phyloP scores from a whole-genome alignment of 306 rosid species.

The Hippophae rhamnoides region DNA sequence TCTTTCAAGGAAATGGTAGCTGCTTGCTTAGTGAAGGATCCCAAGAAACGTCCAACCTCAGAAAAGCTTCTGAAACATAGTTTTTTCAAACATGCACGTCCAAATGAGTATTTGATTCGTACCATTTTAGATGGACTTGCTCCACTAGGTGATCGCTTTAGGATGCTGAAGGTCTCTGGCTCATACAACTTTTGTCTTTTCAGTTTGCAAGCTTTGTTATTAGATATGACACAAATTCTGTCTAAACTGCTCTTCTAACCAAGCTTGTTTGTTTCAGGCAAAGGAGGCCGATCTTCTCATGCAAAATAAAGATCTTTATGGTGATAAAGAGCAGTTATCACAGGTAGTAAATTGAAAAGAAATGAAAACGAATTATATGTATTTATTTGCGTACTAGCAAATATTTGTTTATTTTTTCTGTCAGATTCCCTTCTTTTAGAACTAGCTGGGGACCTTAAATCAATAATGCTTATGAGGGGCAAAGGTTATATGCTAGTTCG shows the following conservation, averaged over 20 bases:
- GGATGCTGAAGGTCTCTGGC: constrained; percentile 57
- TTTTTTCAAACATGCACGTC: constrained; percentile 51
- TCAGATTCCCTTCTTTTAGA: background rate
- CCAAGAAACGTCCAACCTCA: constrained; percentile 79
- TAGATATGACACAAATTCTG: too few relatives aligned
- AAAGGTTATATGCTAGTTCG: too few relatives aligned
- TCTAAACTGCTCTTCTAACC: background rate
- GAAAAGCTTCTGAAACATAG: too few relatives aligned
- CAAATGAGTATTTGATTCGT: constrained; percentile 42
- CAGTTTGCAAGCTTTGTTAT: too few relatives aligned
- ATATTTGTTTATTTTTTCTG: background rate
- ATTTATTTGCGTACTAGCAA: background rate
- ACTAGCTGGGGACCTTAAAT: background rate
- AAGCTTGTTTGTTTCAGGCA: constrained; percentile 35
- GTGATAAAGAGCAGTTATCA: constrained; percentile 71
- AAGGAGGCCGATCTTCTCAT: constrained; percentile 70
- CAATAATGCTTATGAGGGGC: background rate
- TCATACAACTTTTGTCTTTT: background rate
- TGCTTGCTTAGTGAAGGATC: constrained; percentile 91
- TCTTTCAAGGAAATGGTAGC: constrained; percentile 82
- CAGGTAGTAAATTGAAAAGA: constrained; percentile 37
- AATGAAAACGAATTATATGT: too few relatives aligned
- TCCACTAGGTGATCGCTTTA: constrained; percentile 84
- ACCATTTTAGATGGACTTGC: constrained; percentile 71
- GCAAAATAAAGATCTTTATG: constrained; percentile 61